Evolutionary conservation across 768 basidiomycete species (phyloP).

Genomic region (Amanita exitialis): DNA sequence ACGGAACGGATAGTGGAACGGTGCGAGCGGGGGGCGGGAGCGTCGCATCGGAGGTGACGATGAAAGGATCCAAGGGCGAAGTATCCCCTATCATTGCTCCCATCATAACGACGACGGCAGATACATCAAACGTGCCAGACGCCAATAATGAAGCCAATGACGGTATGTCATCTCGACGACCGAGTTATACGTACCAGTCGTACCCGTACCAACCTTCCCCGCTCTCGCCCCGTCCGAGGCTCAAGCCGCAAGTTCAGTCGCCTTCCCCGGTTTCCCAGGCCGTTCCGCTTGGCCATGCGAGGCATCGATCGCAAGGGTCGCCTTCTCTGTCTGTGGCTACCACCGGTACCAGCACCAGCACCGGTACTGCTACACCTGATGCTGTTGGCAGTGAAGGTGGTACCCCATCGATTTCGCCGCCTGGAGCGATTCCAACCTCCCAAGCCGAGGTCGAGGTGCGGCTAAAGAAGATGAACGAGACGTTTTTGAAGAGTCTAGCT

Average conservation of each 20-base stretch:
- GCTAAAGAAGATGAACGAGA: conserved; percentile 56
- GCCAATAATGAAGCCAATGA: neutral
- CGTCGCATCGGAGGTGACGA: conserved; percentile 3
- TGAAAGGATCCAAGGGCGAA: neutral
- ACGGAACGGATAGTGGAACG: neutral
- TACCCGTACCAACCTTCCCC: neutral
- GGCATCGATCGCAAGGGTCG: neutral
- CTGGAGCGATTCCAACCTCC: conserved; percentile 52
- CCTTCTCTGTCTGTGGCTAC: neutral
- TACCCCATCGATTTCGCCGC: neutral
- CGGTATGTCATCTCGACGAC: neutral
- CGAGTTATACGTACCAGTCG: neutral
- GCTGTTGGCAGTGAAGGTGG: neutral
- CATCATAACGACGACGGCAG: too few species aligned
- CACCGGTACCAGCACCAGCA: neutral
- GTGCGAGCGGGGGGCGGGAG: neutral
- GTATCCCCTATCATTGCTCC: neutral
- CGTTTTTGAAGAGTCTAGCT: conserved; percentile 54
- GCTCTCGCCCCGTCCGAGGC: neutral
- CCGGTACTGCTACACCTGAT: neutral
- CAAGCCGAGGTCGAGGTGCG: conserved; percentile 58
- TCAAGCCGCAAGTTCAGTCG: neutral
- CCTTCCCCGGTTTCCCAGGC: neutral
- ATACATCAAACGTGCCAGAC: neutral
- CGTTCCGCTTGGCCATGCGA: neutral